Evolutionary conservation across 441 rosid genomes (phyloP), one percentile per base, ranked within the genome.

Genomic region (Cnidoscolus chayamansa): DNA sequence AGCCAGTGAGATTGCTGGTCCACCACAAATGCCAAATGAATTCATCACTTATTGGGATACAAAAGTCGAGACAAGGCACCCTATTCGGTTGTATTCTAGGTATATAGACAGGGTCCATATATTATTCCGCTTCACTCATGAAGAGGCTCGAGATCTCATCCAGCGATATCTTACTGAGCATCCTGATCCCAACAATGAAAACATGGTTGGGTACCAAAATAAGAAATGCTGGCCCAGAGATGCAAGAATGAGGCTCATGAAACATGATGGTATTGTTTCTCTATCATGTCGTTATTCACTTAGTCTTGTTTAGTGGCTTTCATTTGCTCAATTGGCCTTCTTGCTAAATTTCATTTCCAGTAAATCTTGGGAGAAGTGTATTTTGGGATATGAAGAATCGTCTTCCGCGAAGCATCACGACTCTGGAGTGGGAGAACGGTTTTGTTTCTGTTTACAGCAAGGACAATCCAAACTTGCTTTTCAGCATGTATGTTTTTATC

Each of bases 211-310:
- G 67, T 96, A 93, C 84, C 95, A 93, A 73, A 96, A 96, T 80
- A 96, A 96, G 88, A 96, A 96, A 86, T 96, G 99, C 84, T 96
- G 99, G 99, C 99, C 99, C 1, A 88, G 97, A 85, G 98, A 96
- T 88, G 99, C 99, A 19, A 91, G 99, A 77, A 96, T 96, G 99
- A 91, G 99, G 79, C 89, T 95, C 51, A 95, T 95, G 99, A 95
- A 95, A 72, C 99, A 96, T 63, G 99, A 93, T 70, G 98, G 98
- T 91, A 86, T 75, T 72, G 47, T 5, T 17, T 54, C 16, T 56
- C 7, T 43, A 32, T 65, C 17, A 1, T 35, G 43, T 11, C 7
- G 0, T 15, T 35, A 16, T 32, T 13, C 47, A 5, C 20, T 40
- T 3, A 63, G 32, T 47, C 55, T 45, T 30, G 32, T 53, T 16